Percentiles rank a stretch among this genome's conserved stretches.
phyloP scores from a whole-genome alignment of 2,329 filamentous ascomycete genomes.

The Moelleriella libera region DNA sequence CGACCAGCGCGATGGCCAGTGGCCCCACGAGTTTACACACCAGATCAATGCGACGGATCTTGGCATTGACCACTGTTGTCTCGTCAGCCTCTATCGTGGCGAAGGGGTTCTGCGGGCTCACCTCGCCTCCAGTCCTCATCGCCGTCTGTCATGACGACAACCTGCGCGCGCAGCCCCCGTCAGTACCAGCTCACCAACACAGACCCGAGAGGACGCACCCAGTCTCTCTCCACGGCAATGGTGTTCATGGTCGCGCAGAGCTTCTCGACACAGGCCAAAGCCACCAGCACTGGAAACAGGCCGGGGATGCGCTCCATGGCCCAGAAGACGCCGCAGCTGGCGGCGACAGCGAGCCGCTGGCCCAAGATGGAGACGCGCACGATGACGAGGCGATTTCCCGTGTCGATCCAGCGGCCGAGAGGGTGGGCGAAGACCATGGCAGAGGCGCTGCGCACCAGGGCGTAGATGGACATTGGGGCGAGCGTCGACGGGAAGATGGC shows the following conservation, averaged over 20 bases:
- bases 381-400: conserved; percentile 30
- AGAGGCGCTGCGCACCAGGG: conserved; percentile 41
- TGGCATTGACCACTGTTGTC: conserved; percentile 32
- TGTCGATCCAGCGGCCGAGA: conserved; percentile 47
- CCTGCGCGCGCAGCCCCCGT: background rate
- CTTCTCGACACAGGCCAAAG: conserved; percentile 57
- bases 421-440: conserved; percentile 44
- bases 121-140: conserved; percentile 2
- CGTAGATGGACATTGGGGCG: conserved; percentile 55
- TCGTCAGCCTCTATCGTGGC: background rate
- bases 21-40: conserved; percentile 44
- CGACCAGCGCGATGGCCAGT: conserved; percentile 37
- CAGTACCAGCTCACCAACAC: background rate
- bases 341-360: conserved; percentile 29
- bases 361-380: conserved; percentile 34
- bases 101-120: background rate
- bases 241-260: conserved; percentile 49
- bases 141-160: conserved; percentile 12
- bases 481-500: conserved; percentile 43
- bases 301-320: conserved; percentile 7
- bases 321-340: conserved; percentile 32
- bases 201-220: conserved; percentile 27
- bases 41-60: conserved; percentile 49
- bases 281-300: conserved; percentile 22
- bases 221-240: conserved; percentile 58